Conservation (phyloP, 2,329 filamentous ascomycete species). For the Scedosporium apiospermum region DNA sequence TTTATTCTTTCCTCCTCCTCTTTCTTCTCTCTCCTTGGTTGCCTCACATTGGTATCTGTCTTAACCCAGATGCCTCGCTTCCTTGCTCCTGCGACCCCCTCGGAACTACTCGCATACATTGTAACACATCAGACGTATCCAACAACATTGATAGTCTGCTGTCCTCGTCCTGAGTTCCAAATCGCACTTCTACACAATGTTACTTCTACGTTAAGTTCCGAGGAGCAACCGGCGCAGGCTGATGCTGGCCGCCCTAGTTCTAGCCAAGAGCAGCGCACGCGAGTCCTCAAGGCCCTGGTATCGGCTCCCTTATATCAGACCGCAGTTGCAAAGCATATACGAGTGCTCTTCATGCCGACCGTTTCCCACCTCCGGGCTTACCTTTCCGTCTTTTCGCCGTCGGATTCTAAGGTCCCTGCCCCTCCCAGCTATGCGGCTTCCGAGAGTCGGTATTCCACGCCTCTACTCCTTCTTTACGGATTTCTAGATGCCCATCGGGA, state of each 20-base stretch:
- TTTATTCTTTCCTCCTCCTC: no score
- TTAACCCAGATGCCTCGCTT: not conserved
- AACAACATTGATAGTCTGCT: not conserved
- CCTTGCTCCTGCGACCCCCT: not conserved
- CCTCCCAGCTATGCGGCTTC: slow-evolving; percentile 21
- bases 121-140: not conserved
- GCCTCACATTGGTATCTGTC: no score
- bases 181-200: not conserved
- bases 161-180: not conserved
- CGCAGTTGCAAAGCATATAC: slow-evolving; percentile 58
- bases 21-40: not conserved
- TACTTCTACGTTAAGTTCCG: not conserved
- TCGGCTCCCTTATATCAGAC: slow-evolving; percentile 60
- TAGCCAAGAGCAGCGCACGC: not conserved
- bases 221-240: not conserved
- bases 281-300: slow-evolving; percentile 30
- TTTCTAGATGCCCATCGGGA: slow-evolving; percentile 55
- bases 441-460: slow-evolving; percentile 11
- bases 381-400: slow-evolving; percentile 45
- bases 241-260: not conserved
- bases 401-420: slow-evolving; percentile 23
- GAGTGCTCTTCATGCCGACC: slow-evolving; percentile 63
- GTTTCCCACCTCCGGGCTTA: slow-evolving; percentile 70
- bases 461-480: slow-evolving; percentile 54
- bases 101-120: not conserved